These are phyloP conservation scores for Phytophthora meadii DNA, from an alignment of 352 stramenopile genomes.

Conservation along the genomic window DNA sequence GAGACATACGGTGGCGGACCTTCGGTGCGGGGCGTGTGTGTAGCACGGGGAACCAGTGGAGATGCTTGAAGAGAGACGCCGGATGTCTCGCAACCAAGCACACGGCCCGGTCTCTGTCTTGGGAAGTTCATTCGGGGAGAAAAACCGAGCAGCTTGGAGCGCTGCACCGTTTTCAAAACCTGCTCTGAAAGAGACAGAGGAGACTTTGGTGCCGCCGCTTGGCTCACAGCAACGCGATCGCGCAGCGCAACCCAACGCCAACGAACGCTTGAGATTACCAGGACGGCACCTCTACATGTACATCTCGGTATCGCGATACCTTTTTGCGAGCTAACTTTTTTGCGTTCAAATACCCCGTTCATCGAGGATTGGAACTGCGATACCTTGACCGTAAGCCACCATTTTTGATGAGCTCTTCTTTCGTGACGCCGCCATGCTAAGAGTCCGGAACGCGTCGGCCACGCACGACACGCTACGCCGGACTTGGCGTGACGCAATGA, in stretches of 20 bases:
- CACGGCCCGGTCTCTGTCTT: constrained; percentile 17
- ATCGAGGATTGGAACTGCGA: constrained; percentile 17
- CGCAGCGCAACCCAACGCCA: constrained; percentile 23
- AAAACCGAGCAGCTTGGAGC: constrained; percentile 23
- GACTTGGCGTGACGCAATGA: constrained; percentile 25
- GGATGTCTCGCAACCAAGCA: constrained; percentile 37
- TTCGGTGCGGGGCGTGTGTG: constrained; percentile 31
- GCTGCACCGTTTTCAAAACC: constrained; percentile 23
- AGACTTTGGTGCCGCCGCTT: constrained; percentile 32
- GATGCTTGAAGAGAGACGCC: constrained; percentile 38
- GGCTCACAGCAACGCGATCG: constrained; percentile 31
- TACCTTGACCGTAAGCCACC: not conserved
- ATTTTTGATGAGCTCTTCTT: constrained; percentile 10
- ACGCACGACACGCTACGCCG: constrained; percentile 19
- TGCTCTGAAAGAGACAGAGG: constrained; percentile 28
- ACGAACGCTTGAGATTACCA: constrained; percentile 35
- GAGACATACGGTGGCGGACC: constrained; percentile 36
- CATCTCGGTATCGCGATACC: constrained; percentile 27
- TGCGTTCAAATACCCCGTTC: constrained; percentile 7
- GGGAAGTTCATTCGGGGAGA: constrained; percentile 39
- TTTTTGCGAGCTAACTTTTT: constrained; percentile 1
- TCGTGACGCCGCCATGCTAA: constrained; percentile 29
- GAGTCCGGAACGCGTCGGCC: not conserved
- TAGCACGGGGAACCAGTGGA: constrained; percentile 38
- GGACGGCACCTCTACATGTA: constrained; percentile 41